phyloP scores from a whole-genome alignment of 805 yeast genomes.

The Tetrapisispora phaffii region DNA sequence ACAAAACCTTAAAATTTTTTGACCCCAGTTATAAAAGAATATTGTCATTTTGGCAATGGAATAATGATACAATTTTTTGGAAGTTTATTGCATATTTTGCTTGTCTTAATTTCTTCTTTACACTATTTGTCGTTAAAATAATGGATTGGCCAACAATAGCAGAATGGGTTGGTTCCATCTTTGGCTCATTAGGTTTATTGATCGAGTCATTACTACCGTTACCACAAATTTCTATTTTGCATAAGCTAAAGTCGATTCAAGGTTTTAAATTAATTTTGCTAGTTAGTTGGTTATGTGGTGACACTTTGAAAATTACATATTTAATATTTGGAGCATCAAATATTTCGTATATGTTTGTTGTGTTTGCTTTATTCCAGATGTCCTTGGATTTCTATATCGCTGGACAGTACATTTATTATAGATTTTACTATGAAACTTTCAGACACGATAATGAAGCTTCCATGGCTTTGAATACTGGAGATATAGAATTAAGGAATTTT shows the following conservation, averaged over 20 bases:
- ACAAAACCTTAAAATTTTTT: constrained; percentile 46
- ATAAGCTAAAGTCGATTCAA: constrained; percentile 56
- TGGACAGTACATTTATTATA: constrained; percentile 60
- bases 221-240: constrained; percentile 65
- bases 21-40: constrained; percentile 64
- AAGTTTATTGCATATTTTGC: constrained; percentile 44
- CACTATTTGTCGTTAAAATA: constrained; percentile 25
- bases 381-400: constrained; percentile 62
- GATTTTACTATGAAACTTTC: constrained; percentile 26
- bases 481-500: constrained; percentile 10
- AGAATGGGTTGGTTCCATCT: constrained; percentile 39
- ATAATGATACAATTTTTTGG: constrained; percentile 49
- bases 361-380: constrained; percentile 74
- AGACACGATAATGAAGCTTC: background rate
- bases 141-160: constrained; percentile 40
- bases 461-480: constrained; percentile 1
- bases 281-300: constrained; percentile 85
- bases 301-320: constrained; percentile 65
- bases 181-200: constrained; percentile 58
- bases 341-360: constrained; percentile 52
- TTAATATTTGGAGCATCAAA: constrained; percentile 67
- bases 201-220: constrained; percentile 66
- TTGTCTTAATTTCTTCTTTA: constrained; percentile 29
- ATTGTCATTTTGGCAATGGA: constrained; percentile 81
- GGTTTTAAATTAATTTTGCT: constrained; percentile 71